A percentile compares a stretch with the other conserved stretches of the same genome.
These are phyloP conservation scores for Eutreptiella sp. DNA, from an alignment of 208 protist genomes.

Conservation along the genomic window DNA sequence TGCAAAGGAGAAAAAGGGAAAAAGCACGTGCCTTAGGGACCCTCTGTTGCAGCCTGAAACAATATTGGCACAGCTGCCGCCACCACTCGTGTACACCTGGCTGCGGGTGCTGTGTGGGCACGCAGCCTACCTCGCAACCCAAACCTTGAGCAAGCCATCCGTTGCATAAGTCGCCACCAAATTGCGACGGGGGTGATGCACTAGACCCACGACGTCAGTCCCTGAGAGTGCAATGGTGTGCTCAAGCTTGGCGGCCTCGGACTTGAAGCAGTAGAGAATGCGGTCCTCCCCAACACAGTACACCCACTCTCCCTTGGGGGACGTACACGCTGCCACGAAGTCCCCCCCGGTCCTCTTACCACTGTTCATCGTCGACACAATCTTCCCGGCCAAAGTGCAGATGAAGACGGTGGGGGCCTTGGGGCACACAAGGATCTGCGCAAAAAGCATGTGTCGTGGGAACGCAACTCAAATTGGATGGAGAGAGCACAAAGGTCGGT, in stretches of 20 bases:
- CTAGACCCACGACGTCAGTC: constrained; percentile 39
- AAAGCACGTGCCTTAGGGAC: no score
- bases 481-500: no score
- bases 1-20: no score
- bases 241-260: constrained; percentile 25
- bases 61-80: no score
- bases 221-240: constrained; percentile 31
- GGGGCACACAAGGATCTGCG: no score
- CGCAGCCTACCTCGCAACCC: no score
- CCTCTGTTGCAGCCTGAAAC: no score
- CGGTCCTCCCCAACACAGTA: constrained; percentile 39
- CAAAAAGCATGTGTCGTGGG: no score
- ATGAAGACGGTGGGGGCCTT: constrained; percentile 34
- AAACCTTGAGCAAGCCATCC: constrained; percentile 39
- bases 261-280: constrained; percentile 39
- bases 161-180: constrained; percentile 37
- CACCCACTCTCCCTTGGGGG: constrained; percentile 38
- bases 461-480: no score
- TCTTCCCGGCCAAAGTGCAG: constrained; percentile 32
- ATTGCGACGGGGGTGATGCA: constrained; percentile 47
- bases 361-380: constrained; percentile 19
- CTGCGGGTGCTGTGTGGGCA: no score
- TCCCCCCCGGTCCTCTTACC: constrained; percentile 22
- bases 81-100: no score
- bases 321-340: constrained; percentile 31